Base-by-base conservation (phyloP, 192 early-diverging fungal species). In the Geranomyces variabilis region DNA sequence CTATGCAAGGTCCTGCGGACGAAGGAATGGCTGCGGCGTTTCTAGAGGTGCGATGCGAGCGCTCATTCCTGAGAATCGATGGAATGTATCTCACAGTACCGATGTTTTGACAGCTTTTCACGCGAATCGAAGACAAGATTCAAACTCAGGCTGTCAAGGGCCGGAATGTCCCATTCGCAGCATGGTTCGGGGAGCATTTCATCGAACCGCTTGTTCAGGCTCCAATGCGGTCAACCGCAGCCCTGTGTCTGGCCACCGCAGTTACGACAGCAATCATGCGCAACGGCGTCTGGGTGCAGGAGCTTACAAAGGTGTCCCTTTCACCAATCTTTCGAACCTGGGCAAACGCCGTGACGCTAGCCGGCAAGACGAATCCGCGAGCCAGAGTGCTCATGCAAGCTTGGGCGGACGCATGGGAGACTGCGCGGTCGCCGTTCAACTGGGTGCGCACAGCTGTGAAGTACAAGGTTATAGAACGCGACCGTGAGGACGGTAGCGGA, bases 231-330 rank as follows among this genome's bases (percentile, higher is more conserved):
- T 53, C 51, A 3, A 7, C 6, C 51, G n/a, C 19, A 3, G n/a
- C 3, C 15, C 24, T 15, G 19, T 53, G n/a, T 17, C 51, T 53
- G 3, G 51, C 51, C 17, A 53, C 51, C n/a, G 19, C 17, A 3
- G 51, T 53, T 26, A 53, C 19, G n/a, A 53, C n/a, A n/a, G 51
- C 24, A 24, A n/a, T 53, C n/a, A n/a, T 53, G 51, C 51, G 51
- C n/a, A 53, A 53, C 51, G 15, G 15, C 24, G 7, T 53, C 19
- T 53, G 51, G 51, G 36, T 41, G 36, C 36, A 41, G 36, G 36
- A 41, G 36, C 36, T 41, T 41, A 41, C 36, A 41, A 41, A 41
- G 36, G 5, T 10, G 36, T 10, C 36, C 36, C 36, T 41, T 41
- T 41, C 36, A 3, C 10, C 36, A 3, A 10, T 41, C 36, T 41